Conservation (phyloP, 306 rosid species). For the Pyrus betulifolia region DNA sequence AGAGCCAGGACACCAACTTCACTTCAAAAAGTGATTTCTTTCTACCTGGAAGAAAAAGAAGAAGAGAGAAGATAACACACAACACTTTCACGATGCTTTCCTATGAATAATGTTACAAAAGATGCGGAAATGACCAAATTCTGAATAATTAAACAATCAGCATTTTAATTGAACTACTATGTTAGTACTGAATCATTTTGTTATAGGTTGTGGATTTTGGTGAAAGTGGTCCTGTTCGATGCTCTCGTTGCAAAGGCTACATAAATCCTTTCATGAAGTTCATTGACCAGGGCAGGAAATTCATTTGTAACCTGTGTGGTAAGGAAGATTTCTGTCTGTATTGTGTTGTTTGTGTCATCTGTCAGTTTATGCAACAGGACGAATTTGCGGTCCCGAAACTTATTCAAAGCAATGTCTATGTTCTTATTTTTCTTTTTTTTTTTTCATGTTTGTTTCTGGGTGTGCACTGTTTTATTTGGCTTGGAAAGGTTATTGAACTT, state of each 20-base stretch:
- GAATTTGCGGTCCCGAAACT: not conserved
- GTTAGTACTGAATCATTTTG: slow-evolving; percentile 2
- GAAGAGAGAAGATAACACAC: not conserved
- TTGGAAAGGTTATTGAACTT: not conserved
- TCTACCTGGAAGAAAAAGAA: not conserved
- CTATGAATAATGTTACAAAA: not conserved
- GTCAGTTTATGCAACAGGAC: not conserved
- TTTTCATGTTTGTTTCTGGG: not conserved
- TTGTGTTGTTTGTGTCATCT: not conserved
- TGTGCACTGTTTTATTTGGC: not conserved
- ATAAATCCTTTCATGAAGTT: slow-evolving; percentile 97
- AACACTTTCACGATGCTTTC: not conserved
- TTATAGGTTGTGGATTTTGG: slow-evolving; percentile 94
- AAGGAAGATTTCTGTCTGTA: slow-evolving; percentile 26
- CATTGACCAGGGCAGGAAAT: slow-evolving; percentile 89
- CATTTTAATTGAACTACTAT: not conserved
- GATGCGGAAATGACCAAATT: not conserved
- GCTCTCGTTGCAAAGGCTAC: slow-evolving; percentile 97
- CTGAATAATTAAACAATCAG: not conserved
- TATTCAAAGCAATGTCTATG: not conserved
- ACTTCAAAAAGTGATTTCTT: not conserved
- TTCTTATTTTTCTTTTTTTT: not conserved
- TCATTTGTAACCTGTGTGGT: slow-evolving; percentile 97
- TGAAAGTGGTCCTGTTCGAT: slow-evolving; percentile 96
- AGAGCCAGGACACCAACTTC: too few relatives aligned